Percentiles rank a stretch among this genome's conserved stretches.
phyloP scores from a whole-genome alignment of 2,329 filamentous ascomycete genomes.

The Fusarium pseudograminearum region DNA sequence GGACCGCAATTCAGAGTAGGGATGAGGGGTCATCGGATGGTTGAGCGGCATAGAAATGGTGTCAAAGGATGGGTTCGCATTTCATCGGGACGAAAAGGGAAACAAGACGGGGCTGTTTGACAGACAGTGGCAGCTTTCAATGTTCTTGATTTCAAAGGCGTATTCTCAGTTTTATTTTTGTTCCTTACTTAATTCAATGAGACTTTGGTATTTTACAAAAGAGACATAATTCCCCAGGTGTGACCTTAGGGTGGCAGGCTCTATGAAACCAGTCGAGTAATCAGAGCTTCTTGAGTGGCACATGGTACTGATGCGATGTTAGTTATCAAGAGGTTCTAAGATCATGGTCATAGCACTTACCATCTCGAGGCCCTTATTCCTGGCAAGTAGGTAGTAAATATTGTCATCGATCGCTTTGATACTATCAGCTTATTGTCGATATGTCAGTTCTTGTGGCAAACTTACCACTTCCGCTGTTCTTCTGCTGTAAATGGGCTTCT shows the following conservation, averaged over 20 bases:
- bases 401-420: conserved; percentile 53
- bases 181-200: conserved; percentile 37
- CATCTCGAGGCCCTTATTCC: conserved; percentile 50
- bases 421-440: not conserved
- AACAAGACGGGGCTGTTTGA: conserved; percentile 43
- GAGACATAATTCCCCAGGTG: not conserved
- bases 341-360: conserved; percentile 41
- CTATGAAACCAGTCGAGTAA: not conserved
- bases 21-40: conserved; percentile 27
- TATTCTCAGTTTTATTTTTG: conserved; percentile 42
- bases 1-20: conserved; percentile 10
- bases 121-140: conserved; percentile 37
- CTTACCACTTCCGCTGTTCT: conserved; percentile 50
- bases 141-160: conserved; percentile 45
- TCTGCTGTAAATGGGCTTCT: conserved; percentile 53
- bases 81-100: conserved; percentile 46
- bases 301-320: conserved; percentile 47
- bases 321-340: not conserved
- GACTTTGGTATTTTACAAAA: conserved; percentile 17
- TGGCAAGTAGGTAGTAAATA: conserved; percentile 49
- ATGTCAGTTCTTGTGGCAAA: not conserved
- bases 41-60: conserved; percentile 48
- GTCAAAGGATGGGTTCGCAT: conserved; percentile 49
- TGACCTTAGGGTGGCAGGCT: not conserved
- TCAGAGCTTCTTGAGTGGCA: conserved; percentile 41